Base-by-base conservation (phyloP, 306 rosid species). In the apple (Malus domestica) region DNA sequence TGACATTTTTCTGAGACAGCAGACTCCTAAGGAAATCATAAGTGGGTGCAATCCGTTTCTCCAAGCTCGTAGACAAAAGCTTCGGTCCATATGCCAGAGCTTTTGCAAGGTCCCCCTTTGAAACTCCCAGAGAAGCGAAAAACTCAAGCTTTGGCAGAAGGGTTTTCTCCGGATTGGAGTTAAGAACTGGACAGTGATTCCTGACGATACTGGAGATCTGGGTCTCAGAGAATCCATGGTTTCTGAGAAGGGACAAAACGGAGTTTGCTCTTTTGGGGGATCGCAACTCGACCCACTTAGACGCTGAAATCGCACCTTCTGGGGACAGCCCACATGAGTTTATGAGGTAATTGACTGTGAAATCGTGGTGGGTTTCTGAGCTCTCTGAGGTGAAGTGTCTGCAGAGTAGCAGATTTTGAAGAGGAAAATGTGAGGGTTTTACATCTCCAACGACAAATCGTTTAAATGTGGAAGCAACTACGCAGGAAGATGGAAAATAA, bases 141-240 rank as follows among this genome's bases (percentile, higher is more conserved):
- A 80, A 83, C 68, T 76, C 72, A 38, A 83, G 16, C n/a, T 83
- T 79, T 23, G 86, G 84, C 54, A 72, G 59, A 55, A 83, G 71
- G 10, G 65, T 79, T 59, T 59, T 1, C 64, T n/a, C 59, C 60
- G 78, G 68, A 29, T 76, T n/a, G 18, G 72, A 19, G 35, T 65
- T 22, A 35, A 83, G 86, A 25, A 63, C 32, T 44, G 18, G 5
- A 1, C 81, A 80, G 27, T 57, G 40, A 35, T 35, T 35, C 40
- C 8, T 35, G 38, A 42, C 3, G 2, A 30, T 30, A 30, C 32
- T 33, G 35, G 35, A 33, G 35, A 33, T 33, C 35, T 33, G 35
- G 35, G 35, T 5, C 35, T 33, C 35, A 33, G 35, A 33, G 35
- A 33, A 33, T 33, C 35, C 35, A 33, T 33, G 35, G 35, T 5